phyloP scores from a whole-genome alignment of 495 filamentous ascomycete genomes.

The Penicillium argentinense region DNA sequence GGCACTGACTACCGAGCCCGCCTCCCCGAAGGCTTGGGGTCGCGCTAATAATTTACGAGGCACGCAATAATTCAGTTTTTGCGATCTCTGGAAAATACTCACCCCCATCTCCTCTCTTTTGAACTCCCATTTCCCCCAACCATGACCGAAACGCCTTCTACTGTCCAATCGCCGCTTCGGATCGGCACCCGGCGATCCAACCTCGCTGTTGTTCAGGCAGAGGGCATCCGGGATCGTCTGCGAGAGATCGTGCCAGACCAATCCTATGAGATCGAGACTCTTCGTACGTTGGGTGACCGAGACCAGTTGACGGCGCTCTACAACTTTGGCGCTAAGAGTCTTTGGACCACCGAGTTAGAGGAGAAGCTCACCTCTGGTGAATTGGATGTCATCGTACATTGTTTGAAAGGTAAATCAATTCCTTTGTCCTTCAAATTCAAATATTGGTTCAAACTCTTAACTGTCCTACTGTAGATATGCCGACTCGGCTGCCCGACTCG shows the following conservation, averaged over 20 bases:
- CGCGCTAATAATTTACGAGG: no score
- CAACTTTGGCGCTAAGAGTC: constrained; percentile 71
- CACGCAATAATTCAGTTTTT: no score
- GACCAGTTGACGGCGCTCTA: constrained; percentile 73
- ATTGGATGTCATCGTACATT: constrained; percentile 81
- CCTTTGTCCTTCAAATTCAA: background rate
- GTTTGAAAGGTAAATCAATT: constrained; percentile 59
- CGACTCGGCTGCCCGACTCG: constrained; percentile 72
- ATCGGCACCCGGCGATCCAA: constrained; percentile 72
- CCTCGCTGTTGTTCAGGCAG: constrained; percentile 69
- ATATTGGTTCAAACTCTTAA: background rate
- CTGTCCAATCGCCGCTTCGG: constrained; percentile 3
- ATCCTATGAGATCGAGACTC: constrained; percentile 60
- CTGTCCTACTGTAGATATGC: constrained; percentile 67
- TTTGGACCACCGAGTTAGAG: constrained; percentile 89
- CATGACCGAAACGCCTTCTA: no score
- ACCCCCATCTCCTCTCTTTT: no score
- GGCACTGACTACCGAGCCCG: no score
- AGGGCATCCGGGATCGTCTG: constrained; percentile 58
- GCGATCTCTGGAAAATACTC: no score
- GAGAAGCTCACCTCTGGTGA: constrained; percentile 59
- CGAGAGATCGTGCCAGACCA: constrained; percentile 53
- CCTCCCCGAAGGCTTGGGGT: no score
- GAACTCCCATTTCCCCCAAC: no score
- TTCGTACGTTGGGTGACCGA: constrained; percentile 67